Evolutionary conservation across 257 asterid species (phyloP).

Genomic region (Solanum tarijense): DNA sequence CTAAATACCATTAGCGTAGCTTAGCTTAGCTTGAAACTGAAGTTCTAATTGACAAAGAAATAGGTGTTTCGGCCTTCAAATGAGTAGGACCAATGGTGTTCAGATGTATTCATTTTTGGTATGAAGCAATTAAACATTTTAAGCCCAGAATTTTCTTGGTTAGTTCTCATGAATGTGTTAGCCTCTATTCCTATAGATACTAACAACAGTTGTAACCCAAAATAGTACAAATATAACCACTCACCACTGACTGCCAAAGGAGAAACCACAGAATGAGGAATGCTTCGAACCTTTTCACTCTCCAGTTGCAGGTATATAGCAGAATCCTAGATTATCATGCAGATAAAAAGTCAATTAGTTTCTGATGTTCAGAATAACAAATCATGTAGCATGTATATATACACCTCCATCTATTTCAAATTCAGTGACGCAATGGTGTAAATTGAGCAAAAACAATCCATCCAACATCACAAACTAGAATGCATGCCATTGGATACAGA

Average conservation of each 20-base stretch:
- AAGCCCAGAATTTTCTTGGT: not conserved
- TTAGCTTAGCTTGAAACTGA: not conserved
- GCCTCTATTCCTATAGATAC: not conserved
- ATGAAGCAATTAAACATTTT: not conserved
- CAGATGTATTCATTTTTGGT: not conserved
- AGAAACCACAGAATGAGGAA: slow-evolving; percentile 67
- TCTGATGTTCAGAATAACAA: not conserved
- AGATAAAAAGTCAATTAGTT: not conserved
- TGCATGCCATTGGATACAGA: not conserved
- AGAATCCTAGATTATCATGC: slow-evolving; percentile 38
- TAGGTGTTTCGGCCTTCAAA: not conserved
- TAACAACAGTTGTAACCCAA: not conserved
- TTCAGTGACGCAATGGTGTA: not conserved
- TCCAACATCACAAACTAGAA: not conserved
- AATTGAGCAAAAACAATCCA: not conserved
- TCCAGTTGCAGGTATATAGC: slow-evolving; percentile 45
- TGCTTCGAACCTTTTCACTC: slow-evolving; percentile 67
- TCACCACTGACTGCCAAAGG: slow-evolving; percentile 95
- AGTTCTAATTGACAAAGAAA: not conserved
- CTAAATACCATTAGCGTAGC: not conserved
- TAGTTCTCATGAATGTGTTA: not conserved
- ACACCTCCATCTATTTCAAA: not conserved
- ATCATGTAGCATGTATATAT: not conserved
- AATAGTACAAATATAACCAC: slow-evolving; percentile 9
- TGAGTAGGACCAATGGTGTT: not conserved